Percentiles rank a stretch among this genome's conserved stretches.
Conservation (phyloP, 1,284 basidiomycete genomes). For the Cutaneotrichosporon cyanovorans region DNA sequence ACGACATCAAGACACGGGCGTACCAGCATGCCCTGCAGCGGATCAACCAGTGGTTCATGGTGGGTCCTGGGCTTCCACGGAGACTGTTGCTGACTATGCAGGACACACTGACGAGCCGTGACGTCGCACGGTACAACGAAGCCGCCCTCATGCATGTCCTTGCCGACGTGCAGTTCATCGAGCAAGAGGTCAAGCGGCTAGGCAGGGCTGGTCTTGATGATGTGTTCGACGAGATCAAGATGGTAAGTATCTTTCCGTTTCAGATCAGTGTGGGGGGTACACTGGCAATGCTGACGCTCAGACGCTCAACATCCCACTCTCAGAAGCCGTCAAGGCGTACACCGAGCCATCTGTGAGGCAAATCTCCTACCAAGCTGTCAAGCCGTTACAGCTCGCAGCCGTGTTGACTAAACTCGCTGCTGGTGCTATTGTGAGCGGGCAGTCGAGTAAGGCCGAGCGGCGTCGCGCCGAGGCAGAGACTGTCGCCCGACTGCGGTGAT, state of each 20-base stretch:
- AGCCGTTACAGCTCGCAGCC: slow-evolving; percentile 64
- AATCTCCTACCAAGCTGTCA: slow-evolving; percentile 62
- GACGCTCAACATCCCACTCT: slow-evolving; percentile 59
- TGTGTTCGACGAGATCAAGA: slow-evolving; percentile 73
- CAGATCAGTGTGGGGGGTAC: neutral
- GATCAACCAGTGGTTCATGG: slow-evolving; percentile 80
- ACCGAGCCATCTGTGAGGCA: slow-evolving; percentile 66
- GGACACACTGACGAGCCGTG: slow-evolving; percentile 43
- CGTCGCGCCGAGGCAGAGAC: slow-evolving; percentile 70
- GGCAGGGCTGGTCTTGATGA: slow-evolving; percentile 61
- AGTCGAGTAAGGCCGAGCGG: slow-evolving; percentile 52
- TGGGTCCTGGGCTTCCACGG: slow-evolving; percentile 17
- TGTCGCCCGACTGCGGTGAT: slow-evolving; percentile 27
- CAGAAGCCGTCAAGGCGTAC: slow-evolving; percentile 68
- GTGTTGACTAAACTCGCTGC: slow-evolving; percentile 68
- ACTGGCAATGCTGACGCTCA: slow-evolving; percentile 1
- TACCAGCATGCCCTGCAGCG: slow-evolving; percentile 78
- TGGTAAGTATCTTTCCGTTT: slow-evolving; percentile 58
- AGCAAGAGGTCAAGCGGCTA: slow-evolving; percentile 67
- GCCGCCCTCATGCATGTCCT: slow-evolving; percentile 74
- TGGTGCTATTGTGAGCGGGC: slow-evolving; percentile 40
- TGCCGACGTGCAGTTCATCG: slow-evolving; percentile 75
- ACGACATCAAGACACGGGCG: slow-evolving; percentile 75
- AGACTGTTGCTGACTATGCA: slow-evolving; percentile 19
- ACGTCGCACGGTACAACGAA: slow-evolving; percentile 77